These are phyloP conservation scores for Ensete ventricosum DNA, from an alignment of 176 grass and related monocot genomes.

Conservation along the genomic window DNA sequence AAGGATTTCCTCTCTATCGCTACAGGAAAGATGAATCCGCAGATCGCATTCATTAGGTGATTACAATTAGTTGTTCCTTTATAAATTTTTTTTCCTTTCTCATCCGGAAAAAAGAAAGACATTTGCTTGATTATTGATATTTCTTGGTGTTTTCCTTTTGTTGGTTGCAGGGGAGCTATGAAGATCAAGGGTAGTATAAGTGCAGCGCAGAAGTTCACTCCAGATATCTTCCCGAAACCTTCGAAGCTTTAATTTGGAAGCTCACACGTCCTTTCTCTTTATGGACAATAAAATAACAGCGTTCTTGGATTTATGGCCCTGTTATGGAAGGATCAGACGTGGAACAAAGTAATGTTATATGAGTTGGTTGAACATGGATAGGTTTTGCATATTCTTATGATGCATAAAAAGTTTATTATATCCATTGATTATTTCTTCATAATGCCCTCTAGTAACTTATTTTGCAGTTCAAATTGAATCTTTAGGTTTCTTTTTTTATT, in stretches of 20 bases:
- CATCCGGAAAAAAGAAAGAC: not conserved
- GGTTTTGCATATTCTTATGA: not conserved
- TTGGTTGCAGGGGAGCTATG: constrained; percentile 48
- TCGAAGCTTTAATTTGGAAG: constrained; percentile 50
- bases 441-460: not conserved
- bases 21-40: constrained; percentile 68
- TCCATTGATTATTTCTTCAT: not conserved
- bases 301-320: not conserved
- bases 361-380: no score
- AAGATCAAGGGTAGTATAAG: constrained; percentile 90
- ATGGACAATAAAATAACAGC: not conserved
- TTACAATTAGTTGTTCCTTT: constrained; percentile 6
- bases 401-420: not conserved
- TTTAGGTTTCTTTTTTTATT: not conserved
- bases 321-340: not conserved
- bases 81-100: not conserved
- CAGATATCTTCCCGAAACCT: constrained; percentile 85
- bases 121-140: not conserved
- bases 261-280: not conserved
- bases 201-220: constrained; percentile 84
- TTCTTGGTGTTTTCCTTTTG: constrained; percentile 6
- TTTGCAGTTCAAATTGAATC: not conserved
- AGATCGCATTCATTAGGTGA: constrained; percentile 76
- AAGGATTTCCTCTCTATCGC: constrained; percentile 69
- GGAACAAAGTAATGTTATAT: not conserved